Evolutionary conservation across 2,329 filamentous ascomycete species (phyloP).

Genomic region (Xylaria sp.): DNA sequence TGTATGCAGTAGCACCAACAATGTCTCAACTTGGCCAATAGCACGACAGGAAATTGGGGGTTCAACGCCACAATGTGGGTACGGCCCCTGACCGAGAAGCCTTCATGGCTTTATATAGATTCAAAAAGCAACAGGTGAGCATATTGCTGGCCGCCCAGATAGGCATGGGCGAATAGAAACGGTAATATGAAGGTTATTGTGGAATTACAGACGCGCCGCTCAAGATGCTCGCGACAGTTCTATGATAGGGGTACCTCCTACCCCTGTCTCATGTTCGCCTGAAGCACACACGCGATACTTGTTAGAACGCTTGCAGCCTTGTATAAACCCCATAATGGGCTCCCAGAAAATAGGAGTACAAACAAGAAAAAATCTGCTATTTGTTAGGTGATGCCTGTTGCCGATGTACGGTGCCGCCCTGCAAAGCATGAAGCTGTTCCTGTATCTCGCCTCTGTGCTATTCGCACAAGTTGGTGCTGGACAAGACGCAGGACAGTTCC

Average conservation of each 20-base stretch:
- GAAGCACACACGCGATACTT: too few relatives aligned
- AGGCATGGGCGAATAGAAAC: not conserved
- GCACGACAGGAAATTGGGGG: not conserved
- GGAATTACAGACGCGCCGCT: too few relatives aligned
- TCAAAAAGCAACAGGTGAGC: not conserved
- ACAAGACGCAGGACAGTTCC: conserved; percentile 31
- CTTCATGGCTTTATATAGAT: not conserved
- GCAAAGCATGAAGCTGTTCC: not conserved
- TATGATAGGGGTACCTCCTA: not conserved
- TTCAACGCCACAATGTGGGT: not conserved
- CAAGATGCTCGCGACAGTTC: not conserved
- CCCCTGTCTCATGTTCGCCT: not conserved
- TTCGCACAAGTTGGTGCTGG: not conserved
- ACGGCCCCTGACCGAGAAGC: not conserved
- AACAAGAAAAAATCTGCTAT: not conserved
- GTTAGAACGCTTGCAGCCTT: not conserved
- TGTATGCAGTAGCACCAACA: not conserved
- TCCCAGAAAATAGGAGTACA: too few relatives aligned
- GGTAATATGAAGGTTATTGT: too few relatives aligned
- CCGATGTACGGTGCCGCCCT: not conserved
- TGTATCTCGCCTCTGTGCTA: not conserved
- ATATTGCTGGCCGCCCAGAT: not conserved
- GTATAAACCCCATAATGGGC: not conserved
- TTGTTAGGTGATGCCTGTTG: not conserved
- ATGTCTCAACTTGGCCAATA: not conserved